Evolutionary conservation across 768 basidiomycete species (phyloP), one percentile per base, ranked within the genome.

Genomic region (Hirschioporus abietinus): DNA sequence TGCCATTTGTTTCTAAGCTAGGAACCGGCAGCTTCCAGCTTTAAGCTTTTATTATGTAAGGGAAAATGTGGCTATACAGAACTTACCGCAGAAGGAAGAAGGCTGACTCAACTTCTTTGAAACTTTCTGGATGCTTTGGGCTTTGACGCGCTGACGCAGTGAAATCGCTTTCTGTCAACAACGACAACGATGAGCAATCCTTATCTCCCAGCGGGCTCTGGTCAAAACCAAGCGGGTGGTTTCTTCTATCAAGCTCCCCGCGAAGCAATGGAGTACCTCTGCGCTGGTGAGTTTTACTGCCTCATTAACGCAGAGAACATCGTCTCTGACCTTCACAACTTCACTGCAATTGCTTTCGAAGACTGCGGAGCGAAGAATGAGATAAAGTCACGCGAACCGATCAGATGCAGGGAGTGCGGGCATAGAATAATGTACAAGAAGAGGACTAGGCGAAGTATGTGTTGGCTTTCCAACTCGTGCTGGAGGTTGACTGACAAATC

Each of bases 391-490:
- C 83, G 93, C 67, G 96, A 99, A 76, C 93, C 94, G 58, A 96
- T 98, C 70, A 90, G 96, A 66, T 99, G 96, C 79, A 85, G 92
- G 71, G 95, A 98, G 74, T 99, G 96, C 73, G 96, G 96, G 2
- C 96, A 98, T 77, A 88, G 96, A 64, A 96, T 99, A 76, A 95
- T 99, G 93, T 98, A 97, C 79, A 99, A 99, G 80, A 97, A 96
- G 78, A 82, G 96, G 72, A 96, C 95, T 25, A 92, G 86, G 74
- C 83, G 94, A 83, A 96, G 96, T 98, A 72, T 75, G 95, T 81
- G 23, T 64, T 15, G 34, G 26, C 59, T 35, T 65, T 59, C 15
- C 24, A 35, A 67, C 61, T 36, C 7, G 42, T 63, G 10, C 58
- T 36, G 6, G 7, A 17, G 58, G 42, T n/a, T 26, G 25, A 20